These are phyloP conservation scores for Ottelia alismoides DNA, from an alignment of 106 monocot genomes.

Conservation along the genomic window DNA sequence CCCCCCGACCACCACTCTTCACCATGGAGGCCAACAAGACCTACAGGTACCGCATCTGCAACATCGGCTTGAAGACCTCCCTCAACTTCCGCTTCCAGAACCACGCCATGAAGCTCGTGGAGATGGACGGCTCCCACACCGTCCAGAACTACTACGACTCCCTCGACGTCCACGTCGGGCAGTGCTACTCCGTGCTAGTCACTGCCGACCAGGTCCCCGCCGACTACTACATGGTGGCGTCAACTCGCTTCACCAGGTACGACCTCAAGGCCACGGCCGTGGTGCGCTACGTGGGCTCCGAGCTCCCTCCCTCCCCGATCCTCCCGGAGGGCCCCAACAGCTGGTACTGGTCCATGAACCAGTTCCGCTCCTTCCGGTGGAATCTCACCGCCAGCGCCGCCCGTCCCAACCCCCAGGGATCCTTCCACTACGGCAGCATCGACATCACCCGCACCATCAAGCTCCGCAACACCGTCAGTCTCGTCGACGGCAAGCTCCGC, in stretches of 20 bases:
- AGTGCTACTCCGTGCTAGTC: conserved; percentile 44
- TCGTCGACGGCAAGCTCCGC: conserved; percentile 24
- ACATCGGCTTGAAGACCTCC: conserved; percentile 54
- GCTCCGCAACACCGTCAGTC: conserved; percentile 8
- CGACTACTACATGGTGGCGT: conserved; percentile 30
- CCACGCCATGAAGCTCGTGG: conserved; percentile 55
- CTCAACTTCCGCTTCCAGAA: conserved; percentile 77
- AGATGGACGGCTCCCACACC: conserved; percentile 79
- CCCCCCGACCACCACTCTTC: no score
- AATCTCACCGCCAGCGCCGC: conserved; percentile 50
- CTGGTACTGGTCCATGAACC: conserved; percentile 39
- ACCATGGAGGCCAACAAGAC: conserved; percentile 10
- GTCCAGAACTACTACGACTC: conserved; percentile 51
- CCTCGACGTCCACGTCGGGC: conserved; percentile 37
- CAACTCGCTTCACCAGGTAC: conserved; percentile 24
- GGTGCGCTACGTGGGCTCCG: conserved; percentile 18
- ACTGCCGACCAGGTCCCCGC: conserved; percentile 24
- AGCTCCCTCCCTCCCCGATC: neutral
- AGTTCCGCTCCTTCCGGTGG: conserved; percentile 37
- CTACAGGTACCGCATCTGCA: conserved; percentile 58
- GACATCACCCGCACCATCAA: conserved; percentile 30
- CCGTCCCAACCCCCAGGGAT: conserved; percentile 48
- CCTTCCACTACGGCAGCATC: conserved; percentile 43
- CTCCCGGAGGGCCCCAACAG: conserved; percentile 15
- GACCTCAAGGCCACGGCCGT: conserved; percentile 17